These are phyloP conservation scores for Sporothrix pseudoabietina DNA, from an alignment of 2,329 filamentous ascomycete genomes.

Conservation along the genomic window DNA sequence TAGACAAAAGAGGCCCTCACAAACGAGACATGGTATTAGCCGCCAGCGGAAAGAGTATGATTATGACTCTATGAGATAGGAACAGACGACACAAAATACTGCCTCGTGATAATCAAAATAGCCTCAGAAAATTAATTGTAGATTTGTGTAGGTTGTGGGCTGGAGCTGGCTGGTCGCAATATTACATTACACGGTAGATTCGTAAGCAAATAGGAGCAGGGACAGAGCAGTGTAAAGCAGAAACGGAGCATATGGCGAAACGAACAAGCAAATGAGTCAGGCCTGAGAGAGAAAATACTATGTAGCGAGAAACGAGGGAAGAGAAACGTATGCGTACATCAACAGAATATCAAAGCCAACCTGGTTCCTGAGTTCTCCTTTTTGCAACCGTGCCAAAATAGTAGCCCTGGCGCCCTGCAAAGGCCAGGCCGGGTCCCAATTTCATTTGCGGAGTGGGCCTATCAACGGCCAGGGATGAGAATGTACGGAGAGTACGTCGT, in stretches of 20 bases:
- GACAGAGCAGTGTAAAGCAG: neutral
- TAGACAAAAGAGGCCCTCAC: neutral
- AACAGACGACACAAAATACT: neutral
- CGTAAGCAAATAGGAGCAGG: neutral
- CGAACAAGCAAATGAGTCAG: neutral
- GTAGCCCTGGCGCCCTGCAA: conserved; percentile 2
- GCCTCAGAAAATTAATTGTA: neutral
- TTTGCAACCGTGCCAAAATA: conserved; percentile 4
- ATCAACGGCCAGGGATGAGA: conserved; percentile 21
- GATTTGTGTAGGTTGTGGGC: neutral
- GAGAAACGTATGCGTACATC: neutral
- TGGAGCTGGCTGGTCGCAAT: conserved; percentile 11
- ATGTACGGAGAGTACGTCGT: neutral
- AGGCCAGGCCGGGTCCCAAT: neutral
- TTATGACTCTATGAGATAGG: neutral
- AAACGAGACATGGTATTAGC: conserved; percentile 18
- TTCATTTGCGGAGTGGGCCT: conserved; percentile 25
- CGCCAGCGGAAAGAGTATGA: conserved; percentile 7
- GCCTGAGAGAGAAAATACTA: neutral
- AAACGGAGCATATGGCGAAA: conserved; percentile 2
- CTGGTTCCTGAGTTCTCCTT: neutral
- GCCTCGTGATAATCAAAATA: conserved; percentile 4
- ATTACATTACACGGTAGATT: neutral
- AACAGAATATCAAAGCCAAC: neutral
- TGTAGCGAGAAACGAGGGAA: neutral